phyloP scores from a whole-genome alignment of 2,329 filamentous ascomycete species.

The Monilinia fructicola region DNA sequence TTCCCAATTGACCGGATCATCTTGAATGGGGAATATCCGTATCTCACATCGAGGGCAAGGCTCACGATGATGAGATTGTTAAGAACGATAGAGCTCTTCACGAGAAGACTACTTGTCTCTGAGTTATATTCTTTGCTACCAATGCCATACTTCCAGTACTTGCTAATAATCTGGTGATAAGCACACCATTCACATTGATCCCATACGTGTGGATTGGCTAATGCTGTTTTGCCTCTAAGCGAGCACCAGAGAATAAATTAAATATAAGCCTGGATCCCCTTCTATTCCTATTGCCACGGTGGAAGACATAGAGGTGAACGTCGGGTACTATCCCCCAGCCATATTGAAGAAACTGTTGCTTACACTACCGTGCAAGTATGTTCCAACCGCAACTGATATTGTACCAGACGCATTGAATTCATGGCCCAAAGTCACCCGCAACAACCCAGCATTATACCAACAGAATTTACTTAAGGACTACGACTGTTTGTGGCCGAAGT shows the following conservation, averaged over 20 bases:
- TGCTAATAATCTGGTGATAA: neutral
- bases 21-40: conserved; percentile 44
- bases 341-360: neutral
- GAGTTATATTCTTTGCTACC: neutral
- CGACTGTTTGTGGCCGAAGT: neutral
- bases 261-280: neutral
- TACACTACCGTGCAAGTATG: neutral
- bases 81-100: conserved; percentile 36
- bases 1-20: conserved; percentile 43
- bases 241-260: neutral
- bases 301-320: neutral
- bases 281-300: neutral
- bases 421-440: neutral
- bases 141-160: neutral
- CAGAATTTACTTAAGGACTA: neutral
- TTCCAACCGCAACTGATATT: neutral
- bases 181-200: neutral
- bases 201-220: neutral
- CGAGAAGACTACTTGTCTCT: neutral
- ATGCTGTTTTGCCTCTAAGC: neutral
- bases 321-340: neutral
- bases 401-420: neutral
- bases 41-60: conserved; percentile 42
- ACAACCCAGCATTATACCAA: neutral
- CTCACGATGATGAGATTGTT: conserved; percentile 40